Percentiles rank a stretch among this genome's conserved stretches.
Conservation (phyloP, 2,329 filamentous ascomycete species). For the Aspergillus fumigatiaffinis region DNA sequence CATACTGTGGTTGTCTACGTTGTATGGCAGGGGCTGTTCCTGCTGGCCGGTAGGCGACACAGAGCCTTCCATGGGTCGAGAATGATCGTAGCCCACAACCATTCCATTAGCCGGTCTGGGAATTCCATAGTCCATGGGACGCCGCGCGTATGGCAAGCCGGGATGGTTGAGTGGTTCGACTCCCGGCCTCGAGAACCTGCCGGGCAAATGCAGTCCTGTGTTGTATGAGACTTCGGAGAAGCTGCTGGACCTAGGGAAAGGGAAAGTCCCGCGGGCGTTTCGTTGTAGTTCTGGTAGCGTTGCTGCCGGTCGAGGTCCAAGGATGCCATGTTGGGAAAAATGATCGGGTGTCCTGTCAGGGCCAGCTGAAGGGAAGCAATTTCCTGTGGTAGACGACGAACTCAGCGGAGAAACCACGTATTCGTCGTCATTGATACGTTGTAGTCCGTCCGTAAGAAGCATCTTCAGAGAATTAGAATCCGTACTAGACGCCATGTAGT, state of each 20-base stretch:
- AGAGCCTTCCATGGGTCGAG: slow-evolving; percentile 28
- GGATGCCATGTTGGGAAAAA: slow-evolving; percentile 22
- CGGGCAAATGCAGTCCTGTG: slow-evolving; percentile 25
- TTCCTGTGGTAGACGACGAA: slow-evolving; percentile 32
- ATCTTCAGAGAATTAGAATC: slow-evolving; percentile 30
- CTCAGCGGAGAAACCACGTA: slow-evolving; percentile 37
- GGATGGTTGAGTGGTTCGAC: slow-evolving; percentile 20
- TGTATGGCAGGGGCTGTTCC: slow-evolving; percentile 23
- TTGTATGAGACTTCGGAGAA: slow-evolving; percentile 32
- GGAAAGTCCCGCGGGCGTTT: slow-evolving; percentile 24
- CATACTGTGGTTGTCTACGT: slow-evolving; percentile 27
- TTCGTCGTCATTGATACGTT: slow-evolving; percentile 34
- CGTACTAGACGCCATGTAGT: slow-evolving; percentile 37
- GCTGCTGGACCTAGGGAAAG: slow-evolving; percentile 33
- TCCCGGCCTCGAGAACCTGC: slow-evolving; percentile 24
- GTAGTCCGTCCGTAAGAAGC: slow-evolving; percentile 32
- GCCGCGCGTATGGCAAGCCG: slow-evolving; percentile 25
- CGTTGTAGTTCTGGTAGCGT: slow-evolving; percentile 28
- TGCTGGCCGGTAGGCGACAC: slow-evolving; percentile 32
- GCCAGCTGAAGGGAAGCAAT: slow-evolving; percentile 30
- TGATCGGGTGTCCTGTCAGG: slow-evolving; percentile 24
- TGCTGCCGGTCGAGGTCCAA: slow-evolving; percentile 22
- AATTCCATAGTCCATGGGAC: slow-evolving; percentile 27
- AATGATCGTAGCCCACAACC: slow-evolving; percentile 27
- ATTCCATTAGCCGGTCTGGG: slow-evolving; percentile 22